These are phyloP conservation scores for Salvia rosmarinus DNA, from an alignment of 257 asterid genomes.

Conservation along the genomic window DNA sequence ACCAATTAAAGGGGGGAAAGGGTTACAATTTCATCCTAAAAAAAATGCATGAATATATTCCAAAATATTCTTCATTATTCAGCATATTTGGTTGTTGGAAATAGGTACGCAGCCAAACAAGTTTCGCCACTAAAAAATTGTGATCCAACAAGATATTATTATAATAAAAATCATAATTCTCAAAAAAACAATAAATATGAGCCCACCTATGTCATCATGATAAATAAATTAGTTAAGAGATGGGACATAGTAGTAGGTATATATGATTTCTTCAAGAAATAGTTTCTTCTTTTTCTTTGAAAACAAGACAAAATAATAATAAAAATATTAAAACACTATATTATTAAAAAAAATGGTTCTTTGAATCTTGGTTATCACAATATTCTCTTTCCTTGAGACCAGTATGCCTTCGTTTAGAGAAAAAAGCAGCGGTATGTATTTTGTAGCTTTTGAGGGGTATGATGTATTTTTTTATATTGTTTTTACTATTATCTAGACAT, in stretches of 20 bases:
- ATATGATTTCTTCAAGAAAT: constrained; percentile 55
- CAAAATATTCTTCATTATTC: constrained; percentile 6
- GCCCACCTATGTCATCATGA: constrained; percentile 30
- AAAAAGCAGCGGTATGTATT: background rate
- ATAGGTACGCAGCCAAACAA: constrained; percentile 23
- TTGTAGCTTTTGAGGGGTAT: constrained; percentile 20
- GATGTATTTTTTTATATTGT: background rate
- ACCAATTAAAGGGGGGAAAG: background rate
- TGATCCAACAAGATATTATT: background rate
- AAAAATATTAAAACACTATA: too few species aligned
- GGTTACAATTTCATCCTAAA: background rate
- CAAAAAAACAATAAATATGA: constrained; percentile 1
- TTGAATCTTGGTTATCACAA: constrained; percentile 23
- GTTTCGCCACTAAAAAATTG: constrained; percentile 26
- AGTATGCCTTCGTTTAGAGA: constrained; percentile 3
- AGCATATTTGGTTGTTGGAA: constrained; percentile 28
- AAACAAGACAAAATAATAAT: constrained; percentile 25
- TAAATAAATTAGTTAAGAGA: constrained; percentile 32
- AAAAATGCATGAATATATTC: background rate
- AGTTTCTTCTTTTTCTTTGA: constrained; percentile 37
- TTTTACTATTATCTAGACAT: background rate
- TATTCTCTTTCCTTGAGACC: constrained; percentile 25
- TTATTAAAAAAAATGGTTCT: background rate
- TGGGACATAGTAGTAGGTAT: constrained; percentile 48
- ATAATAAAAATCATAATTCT: background rate